phyloP scores from a whole-genome alignment of 495 filamentous ascomycete species.

The Neurospora pannonica region DNA sequence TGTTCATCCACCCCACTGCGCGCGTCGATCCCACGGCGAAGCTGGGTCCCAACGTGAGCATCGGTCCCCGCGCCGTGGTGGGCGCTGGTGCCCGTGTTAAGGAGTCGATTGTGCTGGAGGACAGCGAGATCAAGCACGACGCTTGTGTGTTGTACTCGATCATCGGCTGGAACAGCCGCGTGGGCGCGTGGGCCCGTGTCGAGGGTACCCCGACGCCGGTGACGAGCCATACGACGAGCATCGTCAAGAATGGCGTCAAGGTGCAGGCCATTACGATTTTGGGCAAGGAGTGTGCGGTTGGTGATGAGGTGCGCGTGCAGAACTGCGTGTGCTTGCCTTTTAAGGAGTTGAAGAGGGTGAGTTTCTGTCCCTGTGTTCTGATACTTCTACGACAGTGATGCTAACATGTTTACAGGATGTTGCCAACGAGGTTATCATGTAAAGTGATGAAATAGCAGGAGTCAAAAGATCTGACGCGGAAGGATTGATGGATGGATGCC shows the following conservation, averaged over 20 bases:
- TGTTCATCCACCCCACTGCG: slow-evolving; percentile 92
- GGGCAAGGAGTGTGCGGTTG: slow-evolving; percentile 92
- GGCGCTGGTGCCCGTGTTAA: slow-evolving; percentile 88
- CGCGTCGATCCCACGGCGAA: slow-evolving; percentile 90
- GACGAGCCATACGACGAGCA: slow-evolving; percentile 83
- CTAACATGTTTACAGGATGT: slow-evolving; percentile 57
- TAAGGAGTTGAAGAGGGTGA: slow-evolving; percentile 95
- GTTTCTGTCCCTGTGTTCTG: slow-evolving; percentile 25
- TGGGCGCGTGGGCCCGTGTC: slow-evolving; percentile 95
- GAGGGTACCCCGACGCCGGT: slow-evolving; percentile 91
- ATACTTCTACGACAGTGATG: slow-evolving; percentile 1
- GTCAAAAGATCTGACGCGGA: background rate
- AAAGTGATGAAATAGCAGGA: slow-evolving; percentile 13
- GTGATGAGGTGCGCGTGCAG: slow-evolving; percentile 92
- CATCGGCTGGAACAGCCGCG: slow-evolving; percentile 91
- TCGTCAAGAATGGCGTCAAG: slow-evolving; percentile 95
- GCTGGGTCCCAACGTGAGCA: slow-evolving; percentile 91
- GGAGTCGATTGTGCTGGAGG: slow-evolving; percentile 93
- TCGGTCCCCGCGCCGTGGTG: slow-evolving; percentile 76
- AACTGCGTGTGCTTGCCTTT: slow-evolving; percentile 98
- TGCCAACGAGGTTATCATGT: slow-evolving; percentile 96
- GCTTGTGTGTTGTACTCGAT: slow-evolving; percentile 94
- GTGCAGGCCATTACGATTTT: slow-evolving; percentile 98
- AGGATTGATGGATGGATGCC: background rate
- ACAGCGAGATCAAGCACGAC: slow-evolving; percentile 93